These are phyloP conservation scores for Sphaceloma murrayae DNA, from an alignment of 2,329 filamentous ascomycete species.

Conservation along the genomic window DNA sequence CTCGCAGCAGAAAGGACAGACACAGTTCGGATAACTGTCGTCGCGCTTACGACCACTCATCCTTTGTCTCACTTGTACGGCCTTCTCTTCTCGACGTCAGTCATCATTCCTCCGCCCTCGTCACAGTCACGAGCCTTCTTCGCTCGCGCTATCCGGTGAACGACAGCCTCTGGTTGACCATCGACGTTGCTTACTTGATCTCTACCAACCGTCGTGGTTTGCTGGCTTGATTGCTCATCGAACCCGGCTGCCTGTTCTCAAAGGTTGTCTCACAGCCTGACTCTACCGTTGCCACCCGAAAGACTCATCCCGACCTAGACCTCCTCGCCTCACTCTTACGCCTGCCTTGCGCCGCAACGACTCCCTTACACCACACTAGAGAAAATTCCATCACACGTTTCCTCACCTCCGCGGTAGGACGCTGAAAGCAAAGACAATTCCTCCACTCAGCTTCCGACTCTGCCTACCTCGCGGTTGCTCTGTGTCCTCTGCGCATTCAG, in stretches of 20 bases:
- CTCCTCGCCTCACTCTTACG: not conserved
- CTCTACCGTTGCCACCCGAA: constrained; percentile 13
- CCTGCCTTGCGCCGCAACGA: not conserved
- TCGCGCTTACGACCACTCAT: too few species aligned
- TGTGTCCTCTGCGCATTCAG: constrained; percentile 14
- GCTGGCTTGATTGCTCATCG: constrained; percentile 17
- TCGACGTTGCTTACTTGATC: constrained; percentile 1
- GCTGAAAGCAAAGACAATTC: constrained; percentile 11
- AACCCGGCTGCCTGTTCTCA: constrained; percentile 15
- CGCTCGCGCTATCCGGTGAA: constrained; percentile 2
- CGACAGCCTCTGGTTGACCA: not conserved
- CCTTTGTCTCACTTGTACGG: too few species aligned
- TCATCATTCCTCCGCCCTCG: not conserved
- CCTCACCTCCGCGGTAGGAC: constrained; percentile 16
- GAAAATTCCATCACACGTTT: constrained; percentile 4
- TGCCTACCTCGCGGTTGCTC: constrained; percentile 11
- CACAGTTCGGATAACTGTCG: too few species aligned
- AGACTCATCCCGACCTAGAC: not conserved
- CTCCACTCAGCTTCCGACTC: constrained; percentile 11
- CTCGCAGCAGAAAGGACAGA: not conserved
- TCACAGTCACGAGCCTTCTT: not conserved
- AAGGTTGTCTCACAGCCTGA: constrained; percentile 15
- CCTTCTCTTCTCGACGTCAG: not conserved
- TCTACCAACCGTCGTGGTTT: not conserved
- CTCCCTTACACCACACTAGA: not conserved